Evolutionary conservation across 805 yeast species (phyloP).

Genomic region (Metschnikowia sp.): DNA sequence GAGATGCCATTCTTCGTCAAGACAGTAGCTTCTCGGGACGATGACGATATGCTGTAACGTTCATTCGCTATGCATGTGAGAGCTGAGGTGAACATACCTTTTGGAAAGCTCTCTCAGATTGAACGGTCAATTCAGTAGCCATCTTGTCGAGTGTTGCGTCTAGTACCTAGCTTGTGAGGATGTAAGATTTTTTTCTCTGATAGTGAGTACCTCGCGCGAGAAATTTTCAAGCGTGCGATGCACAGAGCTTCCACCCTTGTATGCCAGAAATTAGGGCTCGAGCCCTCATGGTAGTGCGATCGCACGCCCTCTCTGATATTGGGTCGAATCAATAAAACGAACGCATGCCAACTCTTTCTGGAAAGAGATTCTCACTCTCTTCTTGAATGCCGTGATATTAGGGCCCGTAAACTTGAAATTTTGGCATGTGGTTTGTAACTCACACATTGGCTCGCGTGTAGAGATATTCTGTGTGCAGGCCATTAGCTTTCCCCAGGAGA

Average conservation of each 20-base stretch:
- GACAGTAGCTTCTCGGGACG: not conserved
- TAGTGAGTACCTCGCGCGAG: slow-evolving; percentile 18
- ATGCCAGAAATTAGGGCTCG: slow-evolving; percentile 14
- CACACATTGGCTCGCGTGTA: no score
- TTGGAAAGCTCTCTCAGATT: slow-evolving; percentile 99
- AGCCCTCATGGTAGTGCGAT: slow-evolving; percentile 11
- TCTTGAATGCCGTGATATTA: no score
- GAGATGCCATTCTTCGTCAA: not conserved
- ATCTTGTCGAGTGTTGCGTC: slow-evolving; percentile 47
- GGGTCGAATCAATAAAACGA: no score
- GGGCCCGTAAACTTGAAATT: no score
- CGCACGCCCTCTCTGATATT: no score
- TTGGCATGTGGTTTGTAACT: no score
- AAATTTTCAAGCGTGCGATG: slow-evolving; percentile 21
- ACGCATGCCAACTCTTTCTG: no score
- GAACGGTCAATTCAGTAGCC: slow-evolving; percentile 99
- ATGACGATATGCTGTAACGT: no score
- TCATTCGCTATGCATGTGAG: not conserved
- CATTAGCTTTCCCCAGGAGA: no score
- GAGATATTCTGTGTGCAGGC: no score
- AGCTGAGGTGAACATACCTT: slow-evolving; percentile 63
- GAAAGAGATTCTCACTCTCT: no score
- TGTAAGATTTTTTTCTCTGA: slow-evolving; percentile 14
- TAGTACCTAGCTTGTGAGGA: slow-evolving; percentile 12
- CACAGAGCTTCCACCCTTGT: slow-evolving; percentile 8